A percentile compares a stretch with the other conserved stretches of the same genome.
Conservation (phyloP, 1,284 basidiomycete genomes). For the Moniliophthora roreri region DNA sequence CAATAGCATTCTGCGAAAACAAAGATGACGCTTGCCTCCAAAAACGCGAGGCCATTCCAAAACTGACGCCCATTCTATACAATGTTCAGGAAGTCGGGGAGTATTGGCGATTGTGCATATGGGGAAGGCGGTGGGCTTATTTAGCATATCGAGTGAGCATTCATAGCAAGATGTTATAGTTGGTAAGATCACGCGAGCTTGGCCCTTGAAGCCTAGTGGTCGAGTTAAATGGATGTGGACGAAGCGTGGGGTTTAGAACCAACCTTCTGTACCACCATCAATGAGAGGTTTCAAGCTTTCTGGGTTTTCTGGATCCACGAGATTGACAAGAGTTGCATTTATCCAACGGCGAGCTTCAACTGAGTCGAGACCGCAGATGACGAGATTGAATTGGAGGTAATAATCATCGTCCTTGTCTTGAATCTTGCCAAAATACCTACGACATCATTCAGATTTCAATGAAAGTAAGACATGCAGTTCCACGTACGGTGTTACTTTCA, state of each 20-base stretch:
- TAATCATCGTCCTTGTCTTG: slow-evolving; percentile 98
- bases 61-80: slow-evolving; percentile 99
- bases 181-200: slow-evolving; percentile 96
- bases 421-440: slow-evolving; percentile 93
- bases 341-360: slow-evolving; percentile 98
- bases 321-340: slow-evolving; percentile 93
- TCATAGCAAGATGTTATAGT: slow-evolving; percentile 97
- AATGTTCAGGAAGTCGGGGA: slow-evolving; percentile 96
- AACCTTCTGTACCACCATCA: slow-evolving; percentile 98
- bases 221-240: slow-evolving; percentile 2
- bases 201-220: slow-evolving; percentile 90
- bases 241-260: slow-evolving; percentile 10
- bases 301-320: slow-evolving; percentile 89
- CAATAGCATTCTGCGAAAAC: neutral
- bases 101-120: slow-evolving; percentile 99
- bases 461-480: neutral
- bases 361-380: slow-evolving; percentile 98
- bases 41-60: slow-evolving; percentile 95
- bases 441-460: slow-evolving; percentile 16
- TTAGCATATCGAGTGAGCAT: slow-evolving; percentile 97
- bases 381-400: slow-evolving; percentile 95
- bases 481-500: slow-evolving; percentile 89
- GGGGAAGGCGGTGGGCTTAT: slow-evolving; percentile 95
- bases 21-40: slow-evolving; percentile 55
- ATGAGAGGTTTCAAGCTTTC: slow-evolving; percentile 98